Percentiles rank a stretch among this genome's conserved stretches.
Conservation (phyloP, 2,329 filamentous ascomycete genomes). For the Colletotrichum tamarilloi region DNA sequence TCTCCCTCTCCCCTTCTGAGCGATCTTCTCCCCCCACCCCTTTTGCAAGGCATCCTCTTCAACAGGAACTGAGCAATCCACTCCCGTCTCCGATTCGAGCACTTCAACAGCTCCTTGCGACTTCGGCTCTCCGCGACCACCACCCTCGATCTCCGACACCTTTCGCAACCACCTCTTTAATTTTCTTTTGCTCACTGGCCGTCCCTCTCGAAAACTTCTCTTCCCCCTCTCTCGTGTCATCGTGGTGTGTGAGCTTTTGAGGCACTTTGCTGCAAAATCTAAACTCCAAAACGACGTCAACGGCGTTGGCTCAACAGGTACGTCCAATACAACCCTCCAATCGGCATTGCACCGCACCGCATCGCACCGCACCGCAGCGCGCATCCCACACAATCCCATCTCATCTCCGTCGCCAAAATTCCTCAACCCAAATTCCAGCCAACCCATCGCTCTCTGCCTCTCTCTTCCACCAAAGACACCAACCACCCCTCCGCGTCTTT, state of each 20-base stretch:
- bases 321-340: conserved; percentile 10
- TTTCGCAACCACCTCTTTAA: background rate
- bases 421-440: conserved; percentile 23
- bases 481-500: background rate
- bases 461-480: background rate
- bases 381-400: conserved; percentile 6
- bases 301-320: conserved; percentile 25
- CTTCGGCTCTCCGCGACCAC: conserved; percentile 33
- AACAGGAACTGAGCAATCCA: conserved; percentile 27
- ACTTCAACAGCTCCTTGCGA: conserved; percentile 35
- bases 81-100: conserved; percentile 23
- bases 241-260: background rate
- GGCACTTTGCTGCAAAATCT: conserved; percentile 6
- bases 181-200: background rate
- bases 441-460: too few relatives aligned
- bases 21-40: background rate
- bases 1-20: background rate
- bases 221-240: background rate
- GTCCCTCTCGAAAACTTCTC: background rate
- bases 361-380: background rate
- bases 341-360: background rate
- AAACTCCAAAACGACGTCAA: conserved; percentile 20
- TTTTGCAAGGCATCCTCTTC: conserved; percentile 28
- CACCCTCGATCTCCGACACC: conserved; percentile 32
- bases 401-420: conserved; percentile 20